phyloP scores from a whole-genome alignment of 176 grass and related monocot genomes.

The Melocanna baccifera region DNA sequence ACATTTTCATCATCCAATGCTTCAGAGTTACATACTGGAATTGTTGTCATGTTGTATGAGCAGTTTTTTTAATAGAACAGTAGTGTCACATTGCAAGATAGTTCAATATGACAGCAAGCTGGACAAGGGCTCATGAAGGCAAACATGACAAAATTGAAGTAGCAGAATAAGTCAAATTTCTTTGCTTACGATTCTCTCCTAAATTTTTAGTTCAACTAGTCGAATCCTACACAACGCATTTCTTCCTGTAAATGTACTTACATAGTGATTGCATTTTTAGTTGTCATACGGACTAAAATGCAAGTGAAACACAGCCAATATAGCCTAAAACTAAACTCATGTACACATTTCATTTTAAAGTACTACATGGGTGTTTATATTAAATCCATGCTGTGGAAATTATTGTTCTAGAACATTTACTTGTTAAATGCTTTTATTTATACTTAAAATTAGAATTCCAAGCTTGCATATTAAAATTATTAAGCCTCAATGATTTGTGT shows the following conservation, averaged over 20 bases:
- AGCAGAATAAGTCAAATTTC: neutral
- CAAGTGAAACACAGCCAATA: conserved; percentile 7
- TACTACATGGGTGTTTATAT: neutral
- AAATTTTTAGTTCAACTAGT: neutral
- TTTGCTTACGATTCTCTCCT: neutral
- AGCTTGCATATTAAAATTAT: conserved; percentile 16
- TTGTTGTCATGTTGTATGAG: neutral
- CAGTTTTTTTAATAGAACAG: neutral
- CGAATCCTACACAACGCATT: neutral
- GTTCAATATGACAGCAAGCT: conserved; percentile 15
- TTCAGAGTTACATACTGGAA: neutral
- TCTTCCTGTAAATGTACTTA: neutral
- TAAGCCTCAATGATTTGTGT: neutral
- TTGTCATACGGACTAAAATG: neutral
- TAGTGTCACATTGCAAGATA: neutral
- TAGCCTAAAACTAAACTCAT: neutral
- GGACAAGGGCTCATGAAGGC: neutral
- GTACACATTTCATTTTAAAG: neutral
- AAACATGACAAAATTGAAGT: conserved; percentile 3
- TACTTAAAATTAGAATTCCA: conserved; percentile 14
- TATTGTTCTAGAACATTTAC: neutral
- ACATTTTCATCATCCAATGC: neutral
- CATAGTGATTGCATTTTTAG: neutral
- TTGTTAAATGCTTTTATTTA: neutral
- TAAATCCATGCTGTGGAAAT: neutral